These are phyloP conservation scores for Prunus fruticosa DNA, from an alignment of 306 rosid species.

Conservation along the genomic window DNA sequence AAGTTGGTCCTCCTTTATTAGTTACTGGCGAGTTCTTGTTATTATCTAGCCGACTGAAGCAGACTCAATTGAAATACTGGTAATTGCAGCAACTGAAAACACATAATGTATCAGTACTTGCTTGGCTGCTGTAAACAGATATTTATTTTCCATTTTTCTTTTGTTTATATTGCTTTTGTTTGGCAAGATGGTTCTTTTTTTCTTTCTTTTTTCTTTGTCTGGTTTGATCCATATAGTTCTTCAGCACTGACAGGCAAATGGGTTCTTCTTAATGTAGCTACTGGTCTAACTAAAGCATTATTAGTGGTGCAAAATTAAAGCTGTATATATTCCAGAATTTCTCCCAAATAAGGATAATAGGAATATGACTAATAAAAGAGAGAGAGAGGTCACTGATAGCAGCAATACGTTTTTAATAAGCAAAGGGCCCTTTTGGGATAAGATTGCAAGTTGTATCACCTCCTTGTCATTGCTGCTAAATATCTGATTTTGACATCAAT, in stretches of 20 bases:
- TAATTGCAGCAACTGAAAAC: slow-evolving; percentile 6
- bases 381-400: not conserved
- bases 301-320: slow-evolving; percentile 7
- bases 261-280: not conserved
- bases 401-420: not conserved
- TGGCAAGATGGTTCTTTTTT: no score
- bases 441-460: slow-evolving; percentile 17
- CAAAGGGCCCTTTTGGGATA: slow-evolving; percentile 14
- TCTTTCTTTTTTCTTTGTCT: no score
- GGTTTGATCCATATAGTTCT: not conserved
- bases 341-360: slow-evolving; percentile 5
- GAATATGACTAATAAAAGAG: not conserved
- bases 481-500: slow-evolving; percentile 19
- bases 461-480: slow-evolving; percentile 9
- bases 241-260: not conserved
- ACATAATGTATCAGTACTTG: not conserved
- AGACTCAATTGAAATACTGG: not conserved
- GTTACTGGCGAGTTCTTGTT: slow-evolving; percentile 26
- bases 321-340: slow-evolving; percentile 5
- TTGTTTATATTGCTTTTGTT: not conserved
- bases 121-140: not conserved
- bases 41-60: no score
- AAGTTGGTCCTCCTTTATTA: slow-evolving; percentile 23
- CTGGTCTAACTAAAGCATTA: slow-evolving; percentile 4
- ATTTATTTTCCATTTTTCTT: not conserved